Conservation (phyloP, 2,329 filamentous ascomycete species). For the Pseudocercospora cruenta region DNA sequence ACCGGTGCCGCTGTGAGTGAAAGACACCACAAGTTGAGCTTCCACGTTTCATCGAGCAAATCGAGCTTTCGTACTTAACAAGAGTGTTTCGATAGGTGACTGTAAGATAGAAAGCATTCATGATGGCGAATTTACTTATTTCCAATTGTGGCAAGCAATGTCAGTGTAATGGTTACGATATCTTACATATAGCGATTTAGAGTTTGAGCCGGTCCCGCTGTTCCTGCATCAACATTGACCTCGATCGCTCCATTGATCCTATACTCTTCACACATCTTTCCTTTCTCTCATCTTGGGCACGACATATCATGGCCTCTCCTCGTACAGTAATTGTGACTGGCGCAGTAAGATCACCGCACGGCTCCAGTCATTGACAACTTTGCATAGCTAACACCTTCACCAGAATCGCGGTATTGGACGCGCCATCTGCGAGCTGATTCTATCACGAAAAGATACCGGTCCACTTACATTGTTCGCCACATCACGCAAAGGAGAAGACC, state of each 20-base stretch:
- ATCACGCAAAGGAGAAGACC: constrained; percentile 37
- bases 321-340: constrained; percentile 41
- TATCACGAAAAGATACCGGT: constrained; percentile 27
- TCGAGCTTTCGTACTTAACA: not conserved
- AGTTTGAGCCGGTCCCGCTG: not conserved
- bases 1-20: not conserved
- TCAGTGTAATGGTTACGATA: not conserved
- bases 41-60: not conserved
- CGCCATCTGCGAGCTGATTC: constrained; percentile 40
- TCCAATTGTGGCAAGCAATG: not conserved
- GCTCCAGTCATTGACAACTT: not conserved
- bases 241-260: not conserved
- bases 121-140: not conserved
- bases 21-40: not conserved
- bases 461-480: constrained; percentile 40
- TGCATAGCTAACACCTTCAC: constrained; percentile 14
- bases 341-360: constrained; percentile 30
- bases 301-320: constrained; percentile 32
- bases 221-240: not conserved
- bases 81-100: too few species aligned
- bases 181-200: not conserved
- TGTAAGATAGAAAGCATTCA: not conserved
- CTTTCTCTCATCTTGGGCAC: not conserved
- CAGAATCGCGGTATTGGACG: constrained; percentile 42
- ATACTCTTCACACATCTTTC: not conserved